These are phyloP conservation scores for Dioscorea dumetorum DNA, from an alignment of 106 monocot genomes.

Conservation along the genomic window DNA sequence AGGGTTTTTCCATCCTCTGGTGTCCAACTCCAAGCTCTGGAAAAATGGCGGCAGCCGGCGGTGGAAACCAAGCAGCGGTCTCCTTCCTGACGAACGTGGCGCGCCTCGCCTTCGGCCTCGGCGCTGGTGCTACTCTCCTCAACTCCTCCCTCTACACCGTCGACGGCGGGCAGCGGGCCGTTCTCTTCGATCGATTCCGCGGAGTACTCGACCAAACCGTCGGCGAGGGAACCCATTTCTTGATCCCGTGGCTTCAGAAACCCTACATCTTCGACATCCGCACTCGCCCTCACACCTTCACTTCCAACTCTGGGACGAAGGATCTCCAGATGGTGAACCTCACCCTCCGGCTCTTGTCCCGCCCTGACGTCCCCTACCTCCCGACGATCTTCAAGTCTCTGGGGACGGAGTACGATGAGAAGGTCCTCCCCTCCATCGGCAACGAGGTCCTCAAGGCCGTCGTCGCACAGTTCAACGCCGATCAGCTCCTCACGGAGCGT, in stretches of 20 bases:
- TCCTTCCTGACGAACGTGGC: constrained; percentile 59
- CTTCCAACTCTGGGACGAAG: constrained; percentile 90
- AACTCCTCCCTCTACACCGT: constrained; percentile 82
- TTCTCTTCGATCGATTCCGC: constrained; percentile 90
- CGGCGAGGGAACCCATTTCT: constrained; percentile 90
- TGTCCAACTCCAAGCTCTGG: no score
- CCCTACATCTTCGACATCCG: constrained; percentile 95
- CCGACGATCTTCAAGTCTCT: constrained; percentile 79
- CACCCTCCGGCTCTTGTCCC: constrained; percentile 76
- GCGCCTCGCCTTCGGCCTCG: constrained; percentile 27
- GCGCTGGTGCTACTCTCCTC: constrained; percentile 32
- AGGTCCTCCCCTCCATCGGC: constrained; percentile 86
- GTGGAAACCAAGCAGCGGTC: constrained; percentile 32
- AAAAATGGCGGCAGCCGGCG: constrained; percentile 16
- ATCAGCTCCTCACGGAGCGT: constrained; percentile 66
- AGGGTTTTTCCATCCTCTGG: no score
- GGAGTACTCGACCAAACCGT: constrained; percentile 76
- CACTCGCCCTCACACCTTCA: constrained; percentile 88
- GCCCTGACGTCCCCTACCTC: constrained; percentile 54
- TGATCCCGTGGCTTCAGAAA: constrained; percentile 83
- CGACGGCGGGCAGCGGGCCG: constrained; percentile 92
- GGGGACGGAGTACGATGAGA: constrained; percentile 90
- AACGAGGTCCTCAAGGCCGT: constrained; percentile 71
- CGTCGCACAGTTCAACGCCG: constrained; percentile 79
- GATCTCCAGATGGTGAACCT: constrained; percentile 98